A percentile compares a stretch with the other conserved stretches of the same genome.
These are phyloP conservation scores for Stephania cephalantha DNA, from an alignment of 164 flowering plant genomes.

Conservation along the genomic window DNA sequence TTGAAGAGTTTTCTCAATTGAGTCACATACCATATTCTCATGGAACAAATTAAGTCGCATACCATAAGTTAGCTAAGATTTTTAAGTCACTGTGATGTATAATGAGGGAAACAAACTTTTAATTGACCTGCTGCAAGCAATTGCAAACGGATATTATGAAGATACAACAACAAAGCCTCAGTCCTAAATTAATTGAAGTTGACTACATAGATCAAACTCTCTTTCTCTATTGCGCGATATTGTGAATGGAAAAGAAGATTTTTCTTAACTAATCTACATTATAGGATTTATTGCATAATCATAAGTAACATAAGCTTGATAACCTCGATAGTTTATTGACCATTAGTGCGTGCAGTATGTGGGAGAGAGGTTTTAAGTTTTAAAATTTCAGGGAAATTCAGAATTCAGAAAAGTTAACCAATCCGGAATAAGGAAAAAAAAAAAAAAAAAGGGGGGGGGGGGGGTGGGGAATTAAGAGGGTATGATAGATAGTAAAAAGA, in stretches of 20 bases:
- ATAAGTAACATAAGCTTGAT: neutral
- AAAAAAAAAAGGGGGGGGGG: too few relatives aligned
- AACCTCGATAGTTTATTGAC: neutral
- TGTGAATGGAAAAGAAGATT: too few relatives aligned
- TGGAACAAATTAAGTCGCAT: too few relatives aligned
- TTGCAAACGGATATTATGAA: neutral
- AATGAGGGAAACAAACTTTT: neutral
- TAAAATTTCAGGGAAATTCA: neutral
- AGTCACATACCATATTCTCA: too few relatives aligned
- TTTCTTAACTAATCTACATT: neutral
- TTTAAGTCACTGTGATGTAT: neutral
- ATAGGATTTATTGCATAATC: neutral
- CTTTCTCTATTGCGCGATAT: too few relatives aligned
- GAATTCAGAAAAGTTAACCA: neutral
- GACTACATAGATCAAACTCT: too few relatives aligned
- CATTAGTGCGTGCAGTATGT: neutral
- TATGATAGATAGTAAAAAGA: slow-evolving; percentile 10
- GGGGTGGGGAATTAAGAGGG: neutral
- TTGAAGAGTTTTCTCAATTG: neutral
- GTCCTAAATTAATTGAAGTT: too few relatives aligned
- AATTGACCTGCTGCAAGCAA: neutral
- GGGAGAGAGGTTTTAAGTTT: neutral
- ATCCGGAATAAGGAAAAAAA: neutral
- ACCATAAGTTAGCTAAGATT: neutral
- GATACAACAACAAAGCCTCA: neutral